phyloP scores from a whole-genome alignment of 225 moss, liverwort and hornwort genomes.

The Thuidium tamariscinum region DNA sequence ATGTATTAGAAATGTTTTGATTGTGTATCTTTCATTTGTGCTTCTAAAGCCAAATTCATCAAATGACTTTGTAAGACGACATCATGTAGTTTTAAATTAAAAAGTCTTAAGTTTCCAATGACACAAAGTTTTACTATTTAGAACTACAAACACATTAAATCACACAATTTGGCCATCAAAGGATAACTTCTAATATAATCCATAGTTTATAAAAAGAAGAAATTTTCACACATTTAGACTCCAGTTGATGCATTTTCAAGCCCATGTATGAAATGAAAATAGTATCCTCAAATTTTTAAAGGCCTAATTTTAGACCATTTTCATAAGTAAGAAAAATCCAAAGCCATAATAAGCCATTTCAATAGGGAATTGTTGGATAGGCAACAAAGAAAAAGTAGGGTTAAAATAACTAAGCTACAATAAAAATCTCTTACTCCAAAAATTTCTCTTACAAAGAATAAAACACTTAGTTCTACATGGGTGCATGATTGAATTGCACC shows the following conservation, averaged over 20 bases:
- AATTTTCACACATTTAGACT: too few relatives aligned
- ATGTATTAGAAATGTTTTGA: neutral
- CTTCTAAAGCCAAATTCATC: neutral
- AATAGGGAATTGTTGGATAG: neutral
- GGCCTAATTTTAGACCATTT: neutral
- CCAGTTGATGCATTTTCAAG: neutral
- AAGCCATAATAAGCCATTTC: neutral
- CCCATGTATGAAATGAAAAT: neutral
- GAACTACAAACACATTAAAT: neutral
- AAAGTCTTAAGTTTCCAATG: too few relatives aligned
- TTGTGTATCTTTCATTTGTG: neutral
- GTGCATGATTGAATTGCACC: neutral
- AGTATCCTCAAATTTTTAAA: neutral
- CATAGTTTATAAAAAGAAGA: neutral
- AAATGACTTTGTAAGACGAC: neutral
- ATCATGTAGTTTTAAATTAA: neutral
- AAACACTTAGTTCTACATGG: neutral
- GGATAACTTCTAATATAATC: neutral
- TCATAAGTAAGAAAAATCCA: neutral
- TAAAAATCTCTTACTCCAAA: neutral
- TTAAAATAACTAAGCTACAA: neutral
- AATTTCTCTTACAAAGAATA: neutral
- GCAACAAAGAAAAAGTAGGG: neutral
- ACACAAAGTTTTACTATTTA: accelerated
- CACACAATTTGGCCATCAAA: neutral